Conservation (phyloP, 2,329 filamentous ascomycete genomes). For the Hypoxylon sp. region DNA sequence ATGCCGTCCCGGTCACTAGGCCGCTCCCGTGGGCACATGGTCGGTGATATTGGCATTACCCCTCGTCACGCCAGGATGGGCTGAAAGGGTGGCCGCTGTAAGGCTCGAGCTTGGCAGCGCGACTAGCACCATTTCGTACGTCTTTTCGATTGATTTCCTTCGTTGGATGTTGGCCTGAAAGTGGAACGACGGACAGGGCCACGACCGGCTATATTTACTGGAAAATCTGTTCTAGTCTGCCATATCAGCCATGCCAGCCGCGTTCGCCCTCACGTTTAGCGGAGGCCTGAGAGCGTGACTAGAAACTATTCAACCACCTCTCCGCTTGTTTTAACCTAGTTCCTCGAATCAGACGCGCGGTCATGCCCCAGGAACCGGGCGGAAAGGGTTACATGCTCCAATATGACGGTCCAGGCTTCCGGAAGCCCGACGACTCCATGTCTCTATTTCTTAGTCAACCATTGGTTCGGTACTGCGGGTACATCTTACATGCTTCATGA, state of each 20-base stretch:
- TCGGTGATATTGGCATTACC: conserved; percentile 6
- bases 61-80: conserved; percentile 14
- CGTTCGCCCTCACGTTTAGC: conserved; percentile 17
- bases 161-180: conserved; percentile 8
- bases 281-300: conserved; percentile 10
- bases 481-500: conserved; percentile 23
- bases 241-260: conserved; percentile 8
- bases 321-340: not conserved
- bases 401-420: conserved; percentile 37
- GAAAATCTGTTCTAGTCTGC: conserved; percentile 23
- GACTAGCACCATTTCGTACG: conserved; percentile 11
- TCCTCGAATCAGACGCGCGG: conserved; percentile 11
- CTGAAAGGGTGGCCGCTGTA: conserved; percentile 25
- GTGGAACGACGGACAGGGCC: conserved; percentile 18
- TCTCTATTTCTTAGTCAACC: not conserved
- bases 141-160: conserved; percentile 7
- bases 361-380: conserved; percentile 30
- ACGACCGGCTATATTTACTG: conserved; percentile 32
- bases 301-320: conserved; percentile 7
- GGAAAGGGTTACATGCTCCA: conserved; percentile 29
- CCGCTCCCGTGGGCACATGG: conserved; percentile 6
- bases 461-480: conserved; percentile 35
- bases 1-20: conserved; percentile 13
- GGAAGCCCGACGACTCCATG: conserved; percentile 31
- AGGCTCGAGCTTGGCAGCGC: conserved; percentile 34